phyloP scores from a whole-genome alignment of 371 early-diverging fungal species.

The Homolaphlyctis polyrhiza region DNA sequence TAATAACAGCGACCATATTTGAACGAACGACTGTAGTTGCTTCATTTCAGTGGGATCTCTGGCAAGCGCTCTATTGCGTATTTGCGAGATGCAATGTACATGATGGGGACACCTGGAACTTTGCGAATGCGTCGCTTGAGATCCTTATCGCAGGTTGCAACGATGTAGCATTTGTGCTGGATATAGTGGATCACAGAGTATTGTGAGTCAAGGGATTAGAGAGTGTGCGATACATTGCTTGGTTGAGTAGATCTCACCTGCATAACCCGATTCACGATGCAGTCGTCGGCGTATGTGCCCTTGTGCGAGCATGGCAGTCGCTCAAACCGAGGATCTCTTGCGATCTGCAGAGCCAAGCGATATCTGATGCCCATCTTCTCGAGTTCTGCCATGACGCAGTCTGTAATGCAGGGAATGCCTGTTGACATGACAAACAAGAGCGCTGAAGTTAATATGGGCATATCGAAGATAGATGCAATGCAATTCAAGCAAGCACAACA shows the following conservation, averaged over 20 bases:
- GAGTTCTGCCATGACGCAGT: conserved; percentile 99
- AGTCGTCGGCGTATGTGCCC: conserved; percentile 99
- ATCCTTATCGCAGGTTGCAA: conserved; percentile 99
- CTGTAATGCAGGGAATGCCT: conserved; percentile 94
- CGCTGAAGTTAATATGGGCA: neutral
- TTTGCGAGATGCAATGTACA: conserved; percentile 89
- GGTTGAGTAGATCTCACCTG: conserved; percentile 39
- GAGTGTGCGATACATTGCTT: neutral
- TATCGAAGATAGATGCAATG: too few species aligned
- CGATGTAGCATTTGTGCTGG: conserved; percentile 96
- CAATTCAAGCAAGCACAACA: neutral
- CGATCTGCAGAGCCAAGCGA: conserved; percentile 92
- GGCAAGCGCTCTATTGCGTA: conserved; percentile 96
- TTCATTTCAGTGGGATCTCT: too few species aligned
- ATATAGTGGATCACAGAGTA: neutral
- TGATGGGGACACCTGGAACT: conserved; percentile 98
- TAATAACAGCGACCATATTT: too few species aligned
- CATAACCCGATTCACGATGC: conserved; percentile 94
- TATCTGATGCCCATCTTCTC: conserved; percentile 98
- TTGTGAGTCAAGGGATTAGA: too few species aligned
- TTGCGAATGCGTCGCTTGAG: conserved; percentile 97
- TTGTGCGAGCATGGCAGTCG: conserved; percentile 97
- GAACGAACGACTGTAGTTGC: too few species aligned
- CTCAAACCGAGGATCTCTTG: conserved; percentile 94
- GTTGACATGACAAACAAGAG: conserved; percentile 10